Base-by-base conservation (phyloP, 106 monocot genomes). In the Dioscorea zingiberensis region DNA sequence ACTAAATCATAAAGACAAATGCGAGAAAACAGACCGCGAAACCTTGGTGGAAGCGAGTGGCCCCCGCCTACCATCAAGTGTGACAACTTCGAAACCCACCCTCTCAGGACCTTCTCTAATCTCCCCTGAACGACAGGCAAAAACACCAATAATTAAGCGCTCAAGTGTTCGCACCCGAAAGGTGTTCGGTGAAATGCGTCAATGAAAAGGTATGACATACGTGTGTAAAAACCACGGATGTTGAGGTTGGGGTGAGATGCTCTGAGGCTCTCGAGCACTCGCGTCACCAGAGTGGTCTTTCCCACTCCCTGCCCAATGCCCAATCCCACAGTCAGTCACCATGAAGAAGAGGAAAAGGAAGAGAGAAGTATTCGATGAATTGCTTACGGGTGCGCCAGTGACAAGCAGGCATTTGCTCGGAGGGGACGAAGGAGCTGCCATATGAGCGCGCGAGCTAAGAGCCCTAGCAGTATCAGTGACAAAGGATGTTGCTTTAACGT, bases 221-320 rank as follows among this genome's bases (percentile, higher is more conserved):
- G 66, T 22, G 90, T 94, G 76, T 85, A 94, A 76, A 94, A 94
- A 24, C 94, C 94, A 21, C 73, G 80, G 30, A 87, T 78, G 47
- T 65, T 77, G 53, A 94, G 80, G 54, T 74, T 25, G 22, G 85
- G 90, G 48, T 85, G 76, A n/a, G 90, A 94, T 24, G 70, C 32
- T 22, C 65, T 62, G 2, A 94, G 78, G 19, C 21, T 74, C 59
- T 94, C 94, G 47, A 87, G 18, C 3, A 91, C 78, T 63, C 80
- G 73, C 80, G 80, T 87, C 64, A 94, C 85, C 87, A 94, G 80
- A 72, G 94, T 85, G 74, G 87, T 83, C 84, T 94, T 90, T 63
- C 94, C 94, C 54, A 91, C 84, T 17, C 85, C 94, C 94, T 94
- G 69, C 15, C 14, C 24, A 64, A 21, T 13, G 1, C 38, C 10